Evolutionary conservation across 2,329 filamentous ascomycete species (phyloP).

Genomic region (Ophiostoma sp.): DNA sequence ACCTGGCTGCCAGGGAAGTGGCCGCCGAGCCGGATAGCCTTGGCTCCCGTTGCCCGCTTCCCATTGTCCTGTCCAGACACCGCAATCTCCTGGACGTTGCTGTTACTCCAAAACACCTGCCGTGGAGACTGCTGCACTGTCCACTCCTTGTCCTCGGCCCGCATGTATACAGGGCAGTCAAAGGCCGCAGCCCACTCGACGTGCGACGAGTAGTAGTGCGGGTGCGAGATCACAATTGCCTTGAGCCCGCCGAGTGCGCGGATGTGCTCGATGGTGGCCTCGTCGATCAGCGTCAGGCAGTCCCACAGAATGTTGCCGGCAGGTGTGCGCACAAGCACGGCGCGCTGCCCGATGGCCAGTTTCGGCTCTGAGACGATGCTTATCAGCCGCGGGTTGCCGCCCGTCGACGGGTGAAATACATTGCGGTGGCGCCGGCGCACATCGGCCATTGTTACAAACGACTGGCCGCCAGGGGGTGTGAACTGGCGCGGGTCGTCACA

Average conservation of each 20-base stretch:
- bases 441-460: conserved; percentile 55
- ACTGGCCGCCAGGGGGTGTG: conserved; percentile 58
- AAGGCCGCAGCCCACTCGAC: conserved; percentile 67
- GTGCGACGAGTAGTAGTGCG: conserved; percentile 76
- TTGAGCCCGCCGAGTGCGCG: conserved; percentile 56
- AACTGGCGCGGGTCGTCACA: conserved; percentile 71
- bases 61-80: background rate
- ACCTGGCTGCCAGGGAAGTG: conserved; percentile 75
- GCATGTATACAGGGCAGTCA: conserved; percentile 62
- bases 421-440: conserved; percentile 47
- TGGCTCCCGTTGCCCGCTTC: conserved; percentile 34
- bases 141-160: conserved; percentile 62
- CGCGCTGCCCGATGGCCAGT: conserved; percentile 70
- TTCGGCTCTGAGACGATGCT: conserved; percentile 49
- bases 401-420: conserved; percentile 43
- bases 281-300: conserved; percentile 63
- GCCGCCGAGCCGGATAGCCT: conserved; percentile 64
- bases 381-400: conserved; percentile 40
- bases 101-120: conserved; percentile 43
- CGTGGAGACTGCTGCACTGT: conserved; percentile 42
- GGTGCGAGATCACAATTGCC: conserved; percentile 72
- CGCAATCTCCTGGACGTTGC: conserved; percentile 37
- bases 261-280: conserved; percentile 54
- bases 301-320: conserved; percentile 75
- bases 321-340: conserved; percentile 60